Base-by-base conservation (phyloP, 2,329 filamentous ascomycete genomes). In the Penicillium concentricum region DNA sequence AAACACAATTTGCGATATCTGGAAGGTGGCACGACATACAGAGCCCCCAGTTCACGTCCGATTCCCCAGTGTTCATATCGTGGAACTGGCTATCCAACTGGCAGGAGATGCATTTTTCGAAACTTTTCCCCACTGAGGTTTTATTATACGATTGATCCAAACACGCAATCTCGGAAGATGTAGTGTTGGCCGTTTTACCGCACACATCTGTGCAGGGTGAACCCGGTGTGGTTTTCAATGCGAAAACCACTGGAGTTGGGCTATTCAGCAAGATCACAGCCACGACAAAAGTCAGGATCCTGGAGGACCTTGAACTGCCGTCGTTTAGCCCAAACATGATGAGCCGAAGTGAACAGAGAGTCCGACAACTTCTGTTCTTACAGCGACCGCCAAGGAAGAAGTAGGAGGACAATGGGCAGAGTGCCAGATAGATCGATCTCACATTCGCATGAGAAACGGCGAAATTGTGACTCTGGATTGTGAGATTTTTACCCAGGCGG, bases 41-140 rank as follows among this genome's bases (percentile, higher is more conserved):
- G 43, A 80, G 65, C 37, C 72, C 77, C 77, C 75, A 80, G 60
- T 74, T 66, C 10, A 79, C 73, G 61, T 80, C 78, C 18, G 77
- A 72, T 56, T 77, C 70, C 24, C 73, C 73, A 2, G 67, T 70
- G 1, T 43, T 44, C 2, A 60, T 51, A 59, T 76, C 68, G 18
- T 66, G 60, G 54, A 71, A 76, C 5, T 67, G 69, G 54, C 77
- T 79, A 22, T 71, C 60, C 60, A 80, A 64, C 55, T 75, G 67
- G 59, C 78, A 80, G 9, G 68, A 68, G 43, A 79, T 66, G 44
- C 78, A 80, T 12, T 72, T 64, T 52, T 76, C 56, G 49, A 79
- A 78, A 13, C 66, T 60, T 28, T 64, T 58, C 2, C 78, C 78
- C 6, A 62, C 67, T 1, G 59, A 53, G 3, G 72, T 73, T n/a